phyloP scores from a whole-genome alignment of 1,139 yeast genomes.

The Kluyveromyces sp. region DNA sequence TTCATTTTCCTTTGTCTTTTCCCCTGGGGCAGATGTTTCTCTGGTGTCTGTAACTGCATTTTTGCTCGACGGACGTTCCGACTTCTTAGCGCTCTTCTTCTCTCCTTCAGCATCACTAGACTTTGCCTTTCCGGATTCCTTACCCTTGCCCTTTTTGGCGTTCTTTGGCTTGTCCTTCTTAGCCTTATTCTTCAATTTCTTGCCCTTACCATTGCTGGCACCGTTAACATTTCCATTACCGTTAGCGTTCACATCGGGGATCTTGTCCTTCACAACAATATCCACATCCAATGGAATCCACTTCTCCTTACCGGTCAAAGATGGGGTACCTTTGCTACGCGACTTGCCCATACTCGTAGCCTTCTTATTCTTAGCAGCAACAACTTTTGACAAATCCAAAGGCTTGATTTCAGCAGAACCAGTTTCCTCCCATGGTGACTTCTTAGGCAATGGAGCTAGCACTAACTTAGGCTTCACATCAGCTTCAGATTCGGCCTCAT shows the following conservation, averaged over 20 bases:
- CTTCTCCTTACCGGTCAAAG: conserved; percentile 59
- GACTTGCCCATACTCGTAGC: conserved; percentile 24
- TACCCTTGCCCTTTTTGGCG: neutral
- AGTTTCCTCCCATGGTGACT: conserved; percentile 60
- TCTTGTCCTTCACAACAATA: conserved; percentile 41
- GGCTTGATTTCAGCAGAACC: conserved; percentile 51
- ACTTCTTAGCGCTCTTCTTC: conserved; percentile 2
- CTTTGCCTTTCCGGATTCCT: neutral
- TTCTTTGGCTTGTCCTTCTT: conserved; percentile 4
- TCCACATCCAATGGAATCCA: conserved; percentile 87
- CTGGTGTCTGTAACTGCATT: neutral
- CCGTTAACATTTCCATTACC: conserved; percentile 15
- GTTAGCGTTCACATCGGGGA: conserved; percentile 1
- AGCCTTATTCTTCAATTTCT: conserved; percentile 1
- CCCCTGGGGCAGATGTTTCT: neutral
- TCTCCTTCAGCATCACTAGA: neutral
- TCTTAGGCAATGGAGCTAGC: conserved; percentile 72
- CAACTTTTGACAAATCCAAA: conserved; percentile 37
- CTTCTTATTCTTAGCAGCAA: conserved; percentile 24
- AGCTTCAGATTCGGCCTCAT: conserved; percentile 11
- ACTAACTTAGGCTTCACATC: conserved; percentile 35
- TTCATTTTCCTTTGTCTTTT: neutral
- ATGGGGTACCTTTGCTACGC: conserved; percentile 28
- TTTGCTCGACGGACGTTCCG: neutral
- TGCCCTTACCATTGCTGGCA: conserved; percentile 15